Percentiles rank a stretch among this genome's conserved stretches.
Evolutionary conservation across 78 protist genomes (phyloP).

Genomic region (Dictyostelium capitatum): DNA sequence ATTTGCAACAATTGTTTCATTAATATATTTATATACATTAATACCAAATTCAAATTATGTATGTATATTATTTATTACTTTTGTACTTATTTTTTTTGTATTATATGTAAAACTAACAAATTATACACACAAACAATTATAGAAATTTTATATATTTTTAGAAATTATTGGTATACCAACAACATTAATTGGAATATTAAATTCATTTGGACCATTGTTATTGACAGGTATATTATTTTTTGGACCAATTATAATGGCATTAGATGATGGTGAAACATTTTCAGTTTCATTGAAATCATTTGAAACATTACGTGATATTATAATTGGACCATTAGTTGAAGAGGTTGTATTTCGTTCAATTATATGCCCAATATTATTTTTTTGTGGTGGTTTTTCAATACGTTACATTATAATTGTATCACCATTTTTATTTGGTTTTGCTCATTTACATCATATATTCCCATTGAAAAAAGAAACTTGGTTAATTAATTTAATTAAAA

Average conservation of each 20-base stretch:
- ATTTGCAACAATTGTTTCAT: conserved; percentile 8
- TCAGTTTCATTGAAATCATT: not conserved
- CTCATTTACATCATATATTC: conserved; percentile 56
- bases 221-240: conserved; percentile 56
- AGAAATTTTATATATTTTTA: conserved; percentile 41
- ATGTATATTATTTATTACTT: no score
- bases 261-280: not conserved
- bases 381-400: conserved; percentile 41
- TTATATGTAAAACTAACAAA: not conserved
- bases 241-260: conserved; percentile 54
- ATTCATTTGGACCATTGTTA: not conserved
- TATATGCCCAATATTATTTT: conserved; percentile 66
- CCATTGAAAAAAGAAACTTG: not conserved
- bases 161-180: conserved; percentile 33
- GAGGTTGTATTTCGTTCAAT: conserved; percentile 58
- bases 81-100: no score
- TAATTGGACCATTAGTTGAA: conserved; percentile 71
- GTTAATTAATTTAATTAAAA: not conserved
- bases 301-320: conserved; percentile 20
- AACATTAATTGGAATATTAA: not conserved
- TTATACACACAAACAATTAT: not conserved
- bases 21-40: conserved; percentile 15
- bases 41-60: conserved; percentile 49
- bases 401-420: conserved; percentile 44
- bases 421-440: conserved; percentile 71